These are phyloP conservation scores for Lumnitzera littorea DNA, from an alignment of 345 rosid species.

Conservation along the genomic window DNA sequence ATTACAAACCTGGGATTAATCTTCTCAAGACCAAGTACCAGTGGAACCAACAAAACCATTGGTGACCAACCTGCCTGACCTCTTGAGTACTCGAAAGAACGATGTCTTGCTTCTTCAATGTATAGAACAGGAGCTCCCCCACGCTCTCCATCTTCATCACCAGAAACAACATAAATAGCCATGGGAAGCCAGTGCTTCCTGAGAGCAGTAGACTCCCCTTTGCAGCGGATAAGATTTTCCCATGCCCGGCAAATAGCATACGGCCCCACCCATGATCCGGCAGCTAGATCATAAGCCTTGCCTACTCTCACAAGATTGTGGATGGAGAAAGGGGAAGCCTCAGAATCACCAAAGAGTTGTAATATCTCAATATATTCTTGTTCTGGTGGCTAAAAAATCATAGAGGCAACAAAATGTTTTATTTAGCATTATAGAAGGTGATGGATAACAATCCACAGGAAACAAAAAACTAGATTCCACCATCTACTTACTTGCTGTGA, in stretches of 20 bases:
- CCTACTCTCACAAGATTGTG: slow-evolving; percentile 85
- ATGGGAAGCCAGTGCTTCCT: slow-evolving; percentile 47
- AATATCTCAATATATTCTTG: slow-evolving; percentile 59
- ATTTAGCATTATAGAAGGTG: too few relatives aligned
- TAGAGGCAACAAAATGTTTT: slow-evolving; percentile 5
- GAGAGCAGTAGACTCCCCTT: slow-evolving; percentile 34
- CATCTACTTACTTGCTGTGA: slow-evolving; percentile 34
- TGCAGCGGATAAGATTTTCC: slow-evolving; percentile 56
- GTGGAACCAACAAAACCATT: slow-evolving; percentile 78
- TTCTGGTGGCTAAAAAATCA: slow-evolving; percentile 53
- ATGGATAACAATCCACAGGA: not conserved
- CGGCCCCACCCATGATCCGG: slow-evolving; percentile 99
- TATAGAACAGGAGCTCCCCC: slow-evolving; percentile 96
- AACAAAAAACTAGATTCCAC: not conserved
- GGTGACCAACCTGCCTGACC: slow-evolving; percentile 70
- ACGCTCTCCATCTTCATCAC: slow-evolving; percentile 87
- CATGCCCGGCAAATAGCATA: slow-evolving; percentile 89
- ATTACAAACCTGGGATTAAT: slow-evolving; percentile 72
- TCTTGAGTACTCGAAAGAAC: slow-evolving; percentile 60
- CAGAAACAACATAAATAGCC: slow-evolving; percentile 87
- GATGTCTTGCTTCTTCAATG: slow-evolving; percentile 67
- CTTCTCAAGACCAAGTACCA: slow-evolving; percentile 92
- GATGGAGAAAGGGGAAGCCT: slow-evolving; percentile 59
- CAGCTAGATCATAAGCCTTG: slow-evolving; percentile 75
- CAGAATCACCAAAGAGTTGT: slow-evolving; percentile 77